Evolutionary conservation across 179 eudicot species (phyloP), one percentile per base, ranked within the genome.

Genomic region (Gypsophila paniculata): DNA sequence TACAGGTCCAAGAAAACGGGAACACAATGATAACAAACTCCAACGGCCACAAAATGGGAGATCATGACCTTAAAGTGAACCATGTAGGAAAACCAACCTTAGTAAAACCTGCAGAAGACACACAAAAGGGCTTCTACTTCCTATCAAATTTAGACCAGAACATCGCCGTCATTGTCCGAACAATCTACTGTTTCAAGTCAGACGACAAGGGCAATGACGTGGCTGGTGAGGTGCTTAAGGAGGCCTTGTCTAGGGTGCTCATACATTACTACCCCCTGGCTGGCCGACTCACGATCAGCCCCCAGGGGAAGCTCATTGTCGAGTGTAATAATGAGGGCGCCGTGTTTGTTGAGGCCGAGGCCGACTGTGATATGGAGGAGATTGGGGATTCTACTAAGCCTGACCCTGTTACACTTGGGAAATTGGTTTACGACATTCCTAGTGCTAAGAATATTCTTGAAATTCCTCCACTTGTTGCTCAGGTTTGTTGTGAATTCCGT

Each of bases 81-180:
- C 79, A 66, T 26, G 48, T 38, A 14, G 78, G 77, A 17, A 51
- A 83, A 25, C 79, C 84, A 73, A 73, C 68, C 7, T 52, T 83
- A 36, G 79, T 85, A 17, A 53, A 49, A 25, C 85, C 89, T 9
- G 76, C 69, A 1, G 76, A 79, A 22, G 83, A 81, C 3, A 84
- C 85, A 3, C n/a, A 71, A 0, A 78, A 78, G 65, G 87, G 85
- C 2, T 65, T 82, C 5, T 84, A 86, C 69, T 86, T 77, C 68
- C 72, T 86, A 5, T 86, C 89, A n/a, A 86, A 86, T 63, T 58
- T 84, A 13, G 89, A 86, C 73, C 89, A 85, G 44, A 81, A 83
- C 74, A 80, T 80, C 0, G 86, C 87, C 0, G 76, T 79, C 6
- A 82, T 77, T 4, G 85, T 84, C 21, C 61, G 81, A 6, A 86